Conservation (phyloP, 2,329 filamentous ascomycete species). For the Pestalotiopsis sp. region DNA sequence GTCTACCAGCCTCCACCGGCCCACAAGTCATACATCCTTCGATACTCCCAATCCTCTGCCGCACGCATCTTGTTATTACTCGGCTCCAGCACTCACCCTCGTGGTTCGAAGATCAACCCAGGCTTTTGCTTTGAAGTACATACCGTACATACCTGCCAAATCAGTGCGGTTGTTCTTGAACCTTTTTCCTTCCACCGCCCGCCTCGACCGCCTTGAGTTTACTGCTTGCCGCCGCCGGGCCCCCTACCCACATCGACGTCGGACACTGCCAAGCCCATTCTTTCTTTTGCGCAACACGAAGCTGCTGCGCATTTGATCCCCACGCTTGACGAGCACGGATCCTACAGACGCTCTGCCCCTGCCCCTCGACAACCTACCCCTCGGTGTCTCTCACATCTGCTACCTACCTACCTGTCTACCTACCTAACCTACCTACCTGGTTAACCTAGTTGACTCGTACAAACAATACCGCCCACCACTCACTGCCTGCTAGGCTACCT, state of each 20-base stretch:
- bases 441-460: too few species aligned
- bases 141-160: not conserved
- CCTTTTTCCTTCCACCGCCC: not conserved
- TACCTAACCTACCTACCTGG: not conserved
- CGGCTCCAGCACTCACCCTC: not conserved
- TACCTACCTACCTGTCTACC: not conserved
- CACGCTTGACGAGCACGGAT: not conserved
- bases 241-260: not conserved
- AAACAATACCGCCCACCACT: too few species aligned
- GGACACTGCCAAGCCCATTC: not conserved
- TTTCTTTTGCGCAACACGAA: not conserved
- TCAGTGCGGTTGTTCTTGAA: not conserved
- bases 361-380: conserved; percentile 6
- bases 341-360: not conserved
- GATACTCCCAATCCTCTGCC: conserved; percentile 1
- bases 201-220: not conserved
- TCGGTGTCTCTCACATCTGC: not conserved
- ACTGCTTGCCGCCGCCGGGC: not conserved
- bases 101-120: not conserved
- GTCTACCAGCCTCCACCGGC: not conserved
- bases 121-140: not conserved
- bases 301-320: not conserved
- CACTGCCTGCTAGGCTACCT: not conserved
- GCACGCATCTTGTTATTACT: not conserved
- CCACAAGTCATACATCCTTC: not conserved